Conservation (phyloP, 345 rosid species). For the Ceriops zippeliana region DNA sequence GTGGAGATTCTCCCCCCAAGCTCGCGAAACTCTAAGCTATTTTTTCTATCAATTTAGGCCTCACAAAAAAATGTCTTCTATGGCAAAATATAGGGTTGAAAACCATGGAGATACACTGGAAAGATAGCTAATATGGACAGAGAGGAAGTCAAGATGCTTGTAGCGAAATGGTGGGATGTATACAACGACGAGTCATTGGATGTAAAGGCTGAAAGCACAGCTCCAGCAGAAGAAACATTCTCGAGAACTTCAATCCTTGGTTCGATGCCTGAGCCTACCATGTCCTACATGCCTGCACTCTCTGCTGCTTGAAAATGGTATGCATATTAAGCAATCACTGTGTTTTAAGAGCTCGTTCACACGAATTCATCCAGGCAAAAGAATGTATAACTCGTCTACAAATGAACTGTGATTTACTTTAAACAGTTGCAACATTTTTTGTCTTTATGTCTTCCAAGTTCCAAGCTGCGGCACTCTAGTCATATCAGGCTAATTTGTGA, state of each 20-base stretch:
- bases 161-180: constrained; percentile 20
- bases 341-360: too few relatives aligned
- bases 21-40: too few relatives aligned
- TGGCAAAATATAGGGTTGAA: constrained; percentile 17
- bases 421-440: neutral
- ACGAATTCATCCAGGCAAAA: neutral
- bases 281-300: constrained; percentile 59
- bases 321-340: neutral
- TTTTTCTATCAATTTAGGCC: neutral
- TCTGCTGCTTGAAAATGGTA: constrained; percentile 50
- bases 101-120: constrained; percentile 25
- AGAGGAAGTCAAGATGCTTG: constrained; percentile 20
- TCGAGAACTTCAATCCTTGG: constrained; percentile 43
- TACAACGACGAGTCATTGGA: constrained; percentile 20
- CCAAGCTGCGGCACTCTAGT: too few relatives aligned
- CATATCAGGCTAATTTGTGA: too few relatives aligned
- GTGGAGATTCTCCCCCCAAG: too few relatives aligned
- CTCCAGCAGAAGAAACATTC: constrained; percentile 33
- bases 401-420: neutral
- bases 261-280: constrained; percentile 49
- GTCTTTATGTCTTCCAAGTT: too few relatives aligned
- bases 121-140: constrained; percentile 22
- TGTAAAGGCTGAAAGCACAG: constrained; percentile 8
- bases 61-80: neutral
- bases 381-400: neutral